A percentile compares a stretch with the other conserved stretches of the same genome.
phyloP scores from a whole-genome alignment of 2,329 filamentous ascomycete genomes.

The Neospermospora avenae region DNA sequence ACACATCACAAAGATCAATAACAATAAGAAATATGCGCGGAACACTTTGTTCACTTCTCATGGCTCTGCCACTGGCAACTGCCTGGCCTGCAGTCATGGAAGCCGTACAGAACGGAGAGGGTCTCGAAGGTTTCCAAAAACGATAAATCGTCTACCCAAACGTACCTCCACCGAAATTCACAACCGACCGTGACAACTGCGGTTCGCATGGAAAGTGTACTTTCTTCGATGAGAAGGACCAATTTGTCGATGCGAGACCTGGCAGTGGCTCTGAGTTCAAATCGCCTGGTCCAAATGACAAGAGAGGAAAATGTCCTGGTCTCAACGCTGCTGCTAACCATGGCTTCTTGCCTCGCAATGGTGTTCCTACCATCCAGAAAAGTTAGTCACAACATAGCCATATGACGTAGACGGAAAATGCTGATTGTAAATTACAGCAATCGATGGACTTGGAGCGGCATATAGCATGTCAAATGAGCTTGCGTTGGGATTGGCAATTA shows the following conservation, averaged over 20 bases:
- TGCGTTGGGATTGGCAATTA: background rate
- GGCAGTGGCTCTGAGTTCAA: background rate
- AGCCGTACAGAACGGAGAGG: background rate
- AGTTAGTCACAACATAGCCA: background rate
- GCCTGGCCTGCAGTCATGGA: conserved; percentile 2
- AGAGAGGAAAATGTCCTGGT: background rate
- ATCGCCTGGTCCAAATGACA: background rate
- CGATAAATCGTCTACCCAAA: background rate
- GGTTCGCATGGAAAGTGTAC: background rate
- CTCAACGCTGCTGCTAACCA: background rate
- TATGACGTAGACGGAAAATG: background rate
- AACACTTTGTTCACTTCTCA: background rate
- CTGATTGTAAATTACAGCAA: background rate
- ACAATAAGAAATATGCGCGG: background rate
- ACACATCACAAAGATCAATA: background rate
- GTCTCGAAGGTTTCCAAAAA: background rate
- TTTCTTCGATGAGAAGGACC: background rate
- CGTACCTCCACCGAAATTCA: background rate
- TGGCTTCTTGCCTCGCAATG: background rate
- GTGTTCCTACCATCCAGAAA: background rate
- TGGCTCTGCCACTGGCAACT: background rate
- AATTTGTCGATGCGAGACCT: background rate
- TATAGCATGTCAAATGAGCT: background rate
- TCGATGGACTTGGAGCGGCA: background rate
- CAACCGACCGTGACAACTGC: background rate